Conservation (phyloP, 352 stramenopile genomes). For the Pythium coloratum region DNA sequence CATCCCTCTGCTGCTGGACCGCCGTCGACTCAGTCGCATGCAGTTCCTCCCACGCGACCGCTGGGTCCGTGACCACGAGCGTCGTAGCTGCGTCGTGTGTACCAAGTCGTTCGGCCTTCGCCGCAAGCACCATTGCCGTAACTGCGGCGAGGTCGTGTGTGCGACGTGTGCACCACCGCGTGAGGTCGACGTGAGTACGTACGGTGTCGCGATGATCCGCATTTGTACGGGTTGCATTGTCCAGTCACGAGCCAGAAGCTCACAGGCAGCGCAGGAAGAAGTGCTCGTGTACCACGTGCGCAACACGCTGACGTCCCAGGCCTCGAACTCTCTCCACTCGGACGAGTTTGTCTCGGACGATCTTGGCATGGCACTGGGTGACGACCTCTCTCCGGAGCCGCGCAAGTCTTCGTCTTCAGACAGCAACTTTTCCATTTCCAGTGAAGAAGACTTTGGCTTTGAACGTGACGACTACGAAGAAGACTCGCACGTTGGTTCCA, state of each 20-base stretch:
- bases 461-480: constrained; percentile 14
- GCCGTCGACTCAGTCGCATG: constrained; percentile 55
- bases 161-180: constrained; percentile 57
- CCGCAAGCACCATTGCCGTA: constrained; percentile 66
- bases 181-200: constrained; percentile 43
- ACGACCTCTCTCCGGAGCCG: constrained; percentile 4
- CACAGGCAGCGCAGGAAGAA: constrained; percentile 27
- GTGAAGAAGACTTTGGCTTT: constrained; percentile 12
- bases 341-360: constrained; percentile 5
- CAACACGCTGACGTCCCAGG: constrained; percentile 26
- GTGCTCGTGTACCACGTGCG: constrained; percentile 49
- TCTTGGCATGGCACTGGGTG: neutral
- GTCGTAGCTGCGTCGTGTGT: constrained; percentile 65
- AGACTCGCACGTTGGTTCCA: constrained; percentile 14
- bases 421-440: constrained; percentile 32
- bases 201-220: constrained; percentile 39
- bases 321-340: constrained; percentile 37
- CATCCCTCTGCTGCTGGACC: constrained; percentile 58
- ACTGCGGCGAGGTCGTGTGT: constrained; percentile 78
- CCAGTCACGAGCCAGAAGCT: constrained; percentile 33
- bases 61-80: constrained; percentile 62
- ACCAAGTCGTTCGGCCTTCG: constrained; percentile 60
- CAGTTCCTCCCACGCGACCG: constrained; percentile 45
- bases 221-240: constrained; percentile 73
- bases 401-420: constrained; percentile 20